Evolutionary conservation across 768 basidiomycete genomes (phyloP).

Genomic region (Kondoa subrosea): DNA sequence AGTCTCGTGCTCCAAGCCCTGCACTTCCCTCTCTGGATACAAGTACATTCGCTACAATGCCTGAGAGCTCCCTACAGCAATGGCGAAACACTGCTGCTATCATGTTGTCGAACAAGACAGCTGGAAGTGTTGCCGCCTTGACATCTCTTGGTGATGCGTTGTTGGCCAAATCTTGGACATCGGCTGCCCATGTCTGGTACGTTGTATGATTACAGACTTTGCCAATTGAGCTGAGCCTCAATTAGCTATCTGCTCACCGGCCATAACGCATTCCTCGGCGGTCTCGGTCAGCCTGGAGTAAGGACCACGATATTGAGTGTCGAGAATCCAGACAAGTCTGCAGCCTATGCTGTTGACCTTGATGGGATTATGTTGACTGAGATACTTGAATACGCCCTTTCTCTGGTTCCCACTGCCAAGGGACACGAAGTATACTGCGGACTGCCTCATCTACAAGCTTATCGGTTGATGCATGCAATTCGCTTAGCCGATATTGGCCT

Average conservation of each 20-base stretch:
- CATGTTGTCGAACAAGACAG: constrained; percentile 48
- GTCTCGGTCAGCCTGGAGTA: constrained; percentile 48
- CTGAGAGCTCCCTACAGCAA: constrained; percentile 47
- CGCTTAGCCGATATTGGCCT: constrained; percentile 68
- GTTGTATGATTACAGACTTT: constrained; percentile 27
- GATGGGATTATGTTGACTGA: constrained; percentile 75
- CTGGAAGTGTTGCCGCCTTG: constrained; percentile 56
- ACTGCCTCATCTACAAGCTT: constrained; percentile 69
- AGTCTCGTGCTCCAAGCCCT: constrained; percentile 45
- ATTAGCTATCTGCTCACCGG: constrained; percentile 69
- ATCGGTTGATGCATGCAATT: constrained; percentile 61
- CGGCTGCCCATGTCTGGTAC: constrained; percentile 85
- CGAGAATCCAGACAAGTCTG: constrained; percentile 40
- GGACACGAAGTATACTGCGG: constrained; percentile 75
- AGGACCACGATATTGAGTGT: constrained; percentile 61
- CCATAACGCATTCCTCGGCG: constrained; percentile 56
- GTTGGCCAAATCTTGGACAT: constrained; percentile 49
- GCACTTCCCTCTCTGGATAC: background rate
- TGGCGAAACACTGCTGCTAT: constrained; percentile 81
- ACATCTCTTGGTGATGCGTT: constrained; percentile 73
- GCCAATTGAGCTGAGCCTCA: constrained; percentile 1
- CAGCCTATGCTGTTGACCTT: constrained; percentile 43
- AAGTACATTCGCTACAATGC: constrained; percentile 35
- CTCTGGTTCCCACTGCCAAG: constrained; percentile 52
- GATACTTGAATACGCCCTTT: constrained; percentile 76